Conservation (phyloP, 176 grass and related monocot genomes). For the Triticum turgidum region DNA sequence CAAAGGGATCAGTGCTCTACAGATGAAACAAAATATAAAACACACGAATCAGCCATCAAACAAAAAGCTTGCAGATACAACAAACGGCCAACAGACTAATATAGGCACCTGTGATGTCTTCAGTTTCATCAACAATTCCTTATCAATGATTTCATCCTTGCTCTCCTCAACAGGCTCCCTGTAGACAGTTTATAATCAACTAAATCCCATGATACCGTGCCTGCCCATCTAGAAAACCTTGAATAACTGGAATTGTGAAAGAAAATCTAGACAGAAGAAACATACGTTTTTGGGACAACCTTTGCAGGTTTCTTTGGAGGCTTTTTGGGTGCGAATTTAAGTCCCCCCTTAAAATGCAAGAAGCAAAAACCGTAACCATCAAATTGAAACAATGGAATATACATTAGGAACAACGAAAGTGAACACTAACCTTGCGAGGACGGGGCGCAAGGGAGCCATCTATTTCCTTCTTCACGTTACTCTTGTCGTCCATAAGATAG, state of each 20-base stretch:
- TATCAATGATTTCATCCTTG: slow-evolving; percentile 49
- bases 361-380: background rate
- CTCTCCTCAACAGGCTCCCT: slow-evolving; percentile 50
- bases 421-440: slow-evolving; percentile 40
- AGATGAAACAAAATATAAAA: slow-evolving; percentile 2
- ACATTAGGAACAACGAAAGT: background rate
- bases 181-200: slow-evolving; percentile 10
- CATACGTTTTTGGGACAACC: slow-evolving; percentile 39
- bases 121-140: slow-evolving; percentile 54
- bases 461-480: slow-evolving; percentile 35
- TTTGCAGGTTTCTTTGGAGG: slow-evolving; percentile 43
- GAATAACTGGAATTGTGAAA: background rate
- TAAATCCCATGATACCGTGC: background rate
- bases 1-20: slow-evolving; percentile 35
- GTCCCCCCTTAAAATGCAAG: background rate
- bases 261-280: background rate
- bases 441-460: slow-evolving; percentile 23
- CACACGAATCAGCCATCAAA: slow-evolving; percentile 23
- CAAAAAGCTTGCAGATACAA: background rate
- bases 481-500: slow-evolving; percentile 41
- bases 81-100: background rate
- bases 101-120: slow-evolving; percentile 39
- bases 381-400: background rate
- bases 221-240: background rate
- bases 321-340: slow-evolving; percentile 35